Evolutionary conservation across 2,329 filamentous ascomycete species (phyloP), one percentile per base, ranked within the genome.

Genomic region (Dryadomyces quercus-mongolicae): DNA sequence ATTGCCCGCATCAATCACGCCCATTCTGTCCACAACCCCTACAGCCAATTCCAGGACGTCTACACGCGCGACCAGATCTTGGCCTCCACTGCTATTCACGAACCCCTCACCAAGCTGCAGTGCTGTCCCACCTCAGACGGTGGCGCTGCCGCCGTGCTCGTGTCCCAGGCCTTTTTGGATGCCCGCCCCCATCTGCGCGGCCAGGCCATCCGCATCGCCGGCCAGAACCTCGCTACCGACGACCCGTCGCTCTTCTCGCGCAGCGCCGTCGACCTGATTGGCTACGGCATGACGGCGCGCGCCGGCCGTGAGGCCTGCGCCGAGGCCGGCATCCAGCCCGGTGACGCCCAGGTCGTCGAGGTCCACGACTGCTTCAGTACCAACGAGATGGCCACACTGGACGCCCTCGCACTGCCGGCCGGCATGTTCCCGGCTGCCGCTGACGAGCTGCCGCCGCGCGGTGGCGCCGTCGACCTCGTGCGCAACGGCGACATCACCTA

Each of bases 81-180:
- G 65, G 74, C 84, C 42, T 73, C 88, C 0, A 75, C 88, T 56
- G 86, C 82, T 77, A 88, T 97, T 69, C 83, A 88, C 71, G 81
- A 82, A 60, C 92, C 92, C 16, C 78, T 97, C 54, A 97, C 93
- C 56, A 97, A 96, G 72, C 83, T 97, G n/a, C 93, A 97, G 73
- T 97, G 92, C 78, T 96, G 92, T 71, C 92, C 93, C 1, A 97
- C 92, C 1, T 95, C 89, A 0, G 93, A 97, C 68, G 92, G 92
- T 50, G 88, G 85, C 49, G 92, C 90, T 1, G 90, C 93, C 1
- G 88, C 88, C 15, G 84, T 97, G 36, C 74, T 98, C 52, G 90
- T 95, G 54, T 95, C 89, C 0, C 85, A 95, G 70, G 79, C 77
- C 49, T 97, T 96, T 77, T 80, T 97, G 54, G 86, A 92, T 63